Percentiles rank a stretch among this genome's conserved stretches.
Evolutionary conservation across 2,329 filamentous ascomycete species (phyloP).

Genomic region (Diaporthe aspalathi): DNA sequence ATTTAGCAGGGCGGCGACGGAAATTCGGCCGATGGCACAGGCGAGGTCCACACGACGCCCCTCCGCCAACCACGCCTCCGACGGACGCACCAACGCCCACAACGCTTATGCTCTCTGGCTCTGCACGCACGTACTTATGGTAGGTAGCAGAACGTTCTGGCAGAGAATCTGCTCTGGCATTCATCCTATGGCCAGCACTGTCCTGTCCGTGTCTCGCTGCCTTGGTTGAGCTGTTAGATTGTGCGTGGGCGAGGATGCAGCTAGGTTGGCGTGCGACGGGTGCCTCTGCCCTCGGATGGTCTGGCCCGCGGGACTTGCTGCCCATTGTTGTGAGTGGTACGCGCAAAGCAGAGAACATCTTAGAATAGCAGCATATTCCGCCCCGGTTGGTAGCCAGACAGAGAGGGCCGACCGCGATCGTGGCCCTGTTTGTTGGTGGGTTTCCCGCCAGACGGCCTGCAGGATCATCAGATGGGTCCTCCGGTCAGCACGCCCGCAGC

Average conservation of each 20-base stretch:
- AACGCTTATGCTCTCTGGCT: not conserved
- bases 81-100: not conserved
- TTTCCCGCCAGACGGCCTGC: not conserved
- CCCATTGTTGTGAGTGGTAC: not conserved
- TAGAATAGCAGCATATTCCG: slow-evolving; percentile 9
- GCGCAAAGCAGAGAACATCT: not conserved
- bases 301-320: not conserved
- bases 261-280: not conserved
- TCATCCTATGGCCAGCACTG: not conserved
- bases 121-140: too few relatives aligned
- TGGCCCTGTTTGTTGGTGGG: slow-evolving; percentile 4
- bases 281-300: not conserved
- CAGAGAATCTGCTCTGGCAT: too few relatives aligned
- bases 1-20: slow-evolving; percentile 16
- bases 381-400: slow-evolving; percentile 2
- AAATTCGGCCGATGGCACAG: slow-evolving; percentile 29
- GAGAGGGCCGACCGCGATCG: slow-evolving; percentile 18
- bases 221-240: not conserved
- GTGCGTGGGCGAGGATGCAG: not conserved
- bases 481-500: not conserved
- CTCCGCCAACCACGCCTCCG: not conserved
- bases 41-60: slow-evolving; percentile 14
- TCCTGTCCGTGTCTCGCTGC: too few relatives aligned
- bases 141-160: too few relatives aligned
- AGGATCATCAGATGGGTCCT: slow-evolving; percentile 1